These are phyloP conservation scores for Cryptosporidium ubiquitum DNA, from an alignment of 169 alveolate genomes.

Conservation along the genomic window DNA sequence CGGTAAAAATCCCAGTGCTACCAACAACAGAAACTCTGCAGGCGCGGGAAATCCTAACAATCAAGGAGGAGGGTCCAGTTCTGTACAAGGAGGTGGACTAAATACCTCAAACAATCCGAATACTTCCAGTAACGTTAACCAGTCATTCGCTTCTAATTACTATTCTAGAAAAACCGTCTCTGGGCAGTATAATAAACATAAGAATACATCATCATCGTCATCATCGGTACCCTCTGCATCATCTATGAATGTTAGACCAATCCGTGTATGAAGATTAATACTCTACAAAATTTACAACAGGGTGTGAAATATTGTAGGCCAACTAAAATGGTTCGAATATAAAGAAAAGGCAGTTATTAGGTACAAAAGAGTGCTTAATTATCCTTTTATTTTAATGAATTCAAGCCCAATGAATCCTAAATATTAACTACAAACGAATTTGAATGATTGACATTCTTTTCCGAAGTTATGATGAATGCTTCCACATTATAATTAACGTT, in stretches of 20 bases:
- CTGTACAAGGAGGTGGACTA: not conserved
- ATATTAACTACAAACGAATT: no score
- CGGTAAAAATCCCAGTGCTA: not conserved
- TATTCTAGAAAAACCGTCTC: constrained; percentile 28
- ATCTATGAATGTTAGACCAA: constrained; percentile 27
- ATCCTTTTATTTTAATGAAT: not conserved
- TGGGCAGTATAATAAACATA: constrained; percentile 23
- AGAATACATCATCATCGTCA: not conserved
- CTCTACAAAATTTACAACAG: not conserved
- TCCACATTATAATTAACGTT: constrained; percentile 38
- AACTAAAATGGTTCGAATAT: not conserved
- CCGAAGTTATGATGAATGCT: not conserved
- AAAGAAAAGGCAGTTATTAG: not conserved
- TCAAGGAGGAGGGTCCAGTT: not conserved
- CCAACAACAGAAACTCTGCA: constrained; percentile 5
- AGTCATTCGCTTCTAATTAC: constrained; percentile 12
- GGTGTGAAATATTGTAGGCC: not conserved
- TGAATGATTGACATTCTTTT: not conserved
- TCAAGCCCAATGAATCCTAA: not conserved
- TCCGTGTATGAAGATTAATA: constrained; percentile 3
- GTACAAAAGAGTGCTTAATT: not conserved
- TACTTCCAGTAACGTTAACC: not conserved
- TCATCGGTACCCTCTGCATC: not conserved
- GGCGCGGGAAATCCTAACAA: constrained; percentile 6
- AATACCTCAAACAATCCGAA: not conserved